phyloP scores from a whole-genome alignment of 2,329 filamentous ascomycete genomes.

The Scedosporium dehoogii region DNA sequence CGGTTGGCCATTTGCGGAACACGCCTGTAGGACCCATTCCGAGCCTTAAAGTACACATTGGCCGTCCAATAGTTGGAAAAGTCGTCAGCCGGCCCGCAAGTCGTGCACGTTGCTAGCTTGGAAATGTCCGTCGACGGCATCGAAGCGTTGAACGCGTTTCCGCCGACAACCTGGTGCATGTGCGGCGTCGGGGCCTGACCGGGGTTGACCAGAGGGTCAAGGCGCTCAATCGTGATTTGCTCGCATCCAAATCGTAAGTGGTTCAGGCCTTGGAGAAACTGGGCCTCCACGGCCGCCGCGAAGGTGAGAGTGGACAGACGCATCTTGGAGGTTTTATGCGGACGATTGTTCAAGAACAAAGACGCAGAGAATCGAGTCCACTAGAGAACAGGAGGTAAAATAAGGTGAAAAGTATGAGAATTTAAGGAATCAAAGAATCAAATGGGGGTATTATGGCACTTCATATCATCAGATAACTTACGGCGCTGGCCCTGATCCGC shows the following conservation, averaged over 20 bases:
- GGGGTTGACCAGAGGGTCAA: conserved; percentile 16
- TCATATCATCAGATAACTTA: too few species aligned
- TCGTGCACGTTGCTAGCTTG: conserved; percentile 27
- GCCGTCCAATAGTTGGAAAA: conserved; percentile 24
- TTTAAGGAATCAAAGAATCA: too few species aligned
- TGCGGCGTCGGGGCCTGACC: conserved; percentile 37
- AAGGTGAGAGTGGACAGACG: background rate
- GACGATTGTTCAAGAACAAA: background rate
- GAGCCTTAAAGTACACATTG: conserved; percentile 21
- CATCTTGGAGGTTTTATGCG: background rate
- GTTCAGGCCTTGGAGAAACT: conserved; percentile 25
- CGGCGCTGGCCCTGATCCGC: too few species aligned
- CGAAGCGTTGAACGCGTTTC: conserved; percentile 27
- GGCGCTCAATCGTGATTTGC: conserved; percentile 31
- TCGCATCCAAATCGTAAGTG: conserved; percentile 28
- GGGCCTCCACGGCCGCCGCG: conserved; percentile 6
- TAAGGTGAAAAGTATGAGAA: background rate
- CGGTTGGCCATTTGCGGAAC: conserved; percentile 37
- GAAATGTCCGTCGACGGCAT: conserved; percentile 24
- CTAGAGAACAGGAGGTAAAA: background rate
- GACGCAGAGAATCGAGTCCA: background rate
- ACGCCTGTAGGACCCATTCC: conserved; percentile 44
- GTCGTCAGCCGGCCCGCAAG: conserved; percentile 23
- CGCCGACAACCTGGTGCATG: conserved; percentile 42
- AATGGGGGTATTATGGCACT: too few species aligned